These are phyloP conservation scores for Eutrema salsugineum DNA, from an alignment of 441 rosid genomes.

Conservation along the genomic window DNA sequence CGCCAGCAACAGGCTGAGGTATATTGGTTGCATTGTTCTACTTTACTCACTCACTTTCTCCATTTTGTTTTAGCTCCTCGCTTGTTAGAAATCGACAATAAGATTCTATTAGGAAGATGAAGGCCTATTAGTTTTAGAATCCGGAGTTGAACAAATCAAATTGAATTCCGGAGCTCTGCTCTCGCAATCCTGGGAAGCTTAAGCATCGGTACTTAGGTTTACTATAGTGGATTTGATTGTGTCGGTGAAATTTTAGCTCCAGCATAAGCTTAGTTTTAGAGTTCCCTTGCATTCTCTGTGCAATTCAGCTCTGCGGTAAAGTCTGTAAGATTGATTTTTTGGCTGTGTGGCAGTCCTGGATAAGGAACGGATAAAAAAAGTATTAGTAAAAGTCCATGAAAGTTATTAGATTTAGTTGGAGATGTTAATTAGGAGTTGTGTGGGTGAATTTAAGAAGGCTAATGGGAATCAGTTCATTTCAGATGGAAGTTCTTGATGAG, in stretches of 20 bases:
- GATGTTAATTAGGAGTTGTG: not conserved
- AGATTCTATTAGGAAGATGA: not conserved
- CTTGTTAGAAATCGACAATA: not conserved
- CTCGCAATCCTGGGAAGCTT: not conserved
- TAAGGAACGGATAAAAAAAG: not conserved
- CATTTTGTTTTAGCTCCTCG: not conserved
- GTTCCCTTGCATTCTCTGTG: not conserved
- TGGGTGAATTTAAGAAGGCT: not conserved
- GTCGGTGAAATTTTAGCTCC: not conserved
- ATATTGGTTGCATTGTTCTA: not conserved
- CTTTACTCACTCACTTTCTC: not conserved
- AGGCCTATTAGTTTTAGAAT: not conserved
- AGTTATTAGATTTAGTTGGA: not conserved
- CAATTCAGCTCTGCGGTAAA: not conserved
- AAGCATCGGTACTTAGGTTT: not conserved
- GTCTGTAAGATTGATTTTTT: not conserved
- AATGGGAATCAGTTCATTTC: not conserved
- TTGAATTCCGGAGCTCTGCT: not conserved
- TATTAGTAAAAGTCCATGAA: not conserved
- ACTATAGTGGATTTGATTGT: not conserved
- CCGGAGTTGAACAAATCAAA: not conserved
- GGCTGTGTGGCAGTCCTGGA: not conserved
- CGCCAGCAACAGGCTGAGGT: slow-evolving; percentile 81
- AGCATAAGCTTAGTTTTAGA: not conserved
- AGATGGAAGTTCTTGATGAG: slow-evolving; percentile 85